A percentile compares a stretch with the other conserved stretches of the same genome.
Conservation (phyloP, 805 yeast species). For the Metschnikowia baotianmanensis region DNA sequence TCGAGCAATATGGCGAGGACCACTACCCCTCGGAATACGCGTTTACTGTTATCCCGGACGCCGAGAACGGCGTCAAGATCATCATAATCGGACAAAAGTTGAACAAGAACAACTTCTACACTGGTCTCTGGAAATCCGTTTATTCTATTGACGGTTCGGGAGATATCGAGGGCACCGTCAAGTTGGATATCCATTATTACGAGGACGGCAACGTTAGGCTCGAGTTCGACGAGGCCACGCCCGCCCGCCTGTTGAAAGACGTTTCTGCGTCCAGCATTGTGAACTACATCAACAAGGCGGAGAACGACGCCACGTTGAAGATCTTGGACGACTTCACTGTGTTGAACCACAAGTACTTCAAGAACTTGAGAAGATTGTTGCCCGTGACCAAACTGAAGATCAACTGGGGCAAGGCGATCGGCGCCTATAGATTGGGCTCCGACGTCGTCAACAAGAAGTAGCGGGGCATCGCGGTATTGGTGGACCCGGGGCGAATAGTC, state of each 20-base stretch:
- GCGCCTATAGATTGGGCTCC: conserved; percentile 82
- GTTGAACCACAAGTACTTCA: conserved; percentile 79
- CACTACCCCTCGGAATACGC: conserved; percentile 63
- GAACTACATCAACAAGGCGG: conserved; percentile 51
- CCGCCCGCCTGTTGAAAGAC: conserved; percentile 19
- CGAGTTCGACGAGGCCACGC: conserved; percentile 40
- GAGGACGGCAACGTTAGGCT: conserved; percentile 95
- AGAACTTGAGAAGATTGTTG: conserved; percentile 80
- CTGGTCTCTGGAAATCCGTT: conserved; percentile 81
- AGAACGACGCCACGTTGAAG: conserved; percentile 56
- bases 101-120: conserved; percentile 78
- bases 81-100: conserved; percentile 69
- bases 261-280: conserved; percentile 33
- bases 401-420: conserved; percentile 94
- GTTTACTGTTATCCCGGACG: conserved; percentile 41
- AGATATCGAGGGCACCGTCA: conserved; percentile 51
- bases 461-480: background rate
- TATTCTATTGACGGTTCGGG: conserved; percentile 43
- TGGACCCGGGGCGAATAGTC: too few relatives aligned
- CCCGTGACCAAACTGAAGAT: conserved; percentile 91
- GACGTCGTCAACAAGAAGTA: conserved; percentile 53
- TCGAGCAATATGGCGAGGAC: conserved; percentile 54
- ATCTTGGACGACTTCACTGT: conserved; percentile 63
- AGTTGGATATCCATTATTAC: conserved; percentile 81
- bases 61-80: conserved; percentile 36